A percentile compares a stretch with the other conserved stretches of the same genome.
phyloP scores from a whole-genome alignment of 805 yeast species.

The Ogataea kodamae region DNA sequence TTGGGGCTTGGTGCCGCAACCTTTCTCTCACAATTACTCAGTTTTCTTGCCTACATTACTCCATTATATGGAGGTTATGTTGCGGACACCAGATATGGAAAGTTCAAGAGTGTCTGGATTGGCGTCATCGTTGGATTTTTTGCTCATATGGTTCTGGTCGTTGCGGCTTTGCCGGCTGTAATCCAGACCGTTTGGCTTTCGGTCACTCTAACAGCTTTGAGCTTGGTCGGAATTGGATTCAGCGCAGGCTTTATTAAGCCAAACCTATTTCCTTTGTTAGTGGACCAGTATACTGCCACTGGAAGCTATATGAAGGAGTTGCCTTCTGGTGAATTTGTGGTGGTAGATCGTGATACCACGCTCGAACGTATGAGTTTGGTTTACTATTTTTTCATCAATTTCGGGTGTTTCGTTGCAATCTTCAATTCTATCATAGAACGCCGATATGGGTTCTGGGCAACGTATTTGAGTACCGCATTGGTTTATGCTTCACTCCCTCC shows the following conservation, averaged over 20 bases:
- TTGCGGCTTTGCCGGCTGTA: conserved; percentile 45
- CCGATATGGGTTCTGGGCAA: conserved; percentile 48
- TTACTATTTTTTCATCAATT: conserved; percentile 52
- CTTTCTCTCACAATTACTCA: conserved; percentile 42
- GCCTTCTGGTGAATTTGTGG: conserved; percentile 54
- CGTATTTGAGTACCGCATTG: conserved; percentile 49
- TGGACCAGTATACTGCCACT: conserved; percentile 60
- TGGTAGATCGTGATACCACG: conserved; percentile 46
- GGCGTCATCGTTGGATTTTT: conserved; percentile 45
- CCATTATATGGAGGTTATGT: conserved; percentile 50
- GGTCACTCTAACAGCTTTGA: conserved; percentile 36
- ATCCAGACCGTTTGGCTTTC: conserved; percentile 28
- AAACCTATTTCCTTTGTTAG: conserved; percentile 44
- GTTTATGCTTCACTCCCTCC: conserved; percentile 47
- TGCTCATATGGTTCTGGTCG: conserved; percentile 44
- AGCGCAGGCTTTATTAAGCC: conserved; percentile 56
- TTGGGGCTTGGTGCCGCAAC: conserved; percentile 44
- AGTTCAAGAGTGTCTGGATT: conserved; percentile 43
- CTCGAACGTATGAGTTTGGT: conserved; percentile 38
- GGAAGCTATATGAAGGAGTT: conserved; percentile 51
- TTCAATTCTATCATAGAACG: conserved; percentile 48
- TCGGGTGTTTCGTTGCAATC: conserved; percentile 49
- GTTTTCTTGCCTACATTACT: conserved; percentile 44
- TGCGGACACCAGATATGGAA: conserved; percentile 48
- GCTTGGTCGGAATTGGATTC: conserved; percentile 36